Evolutionary conservation across 2,329 filamentous ascomycete species (phyloP).

Genomic region (Fonsecaea pedrosoi): DNA sequence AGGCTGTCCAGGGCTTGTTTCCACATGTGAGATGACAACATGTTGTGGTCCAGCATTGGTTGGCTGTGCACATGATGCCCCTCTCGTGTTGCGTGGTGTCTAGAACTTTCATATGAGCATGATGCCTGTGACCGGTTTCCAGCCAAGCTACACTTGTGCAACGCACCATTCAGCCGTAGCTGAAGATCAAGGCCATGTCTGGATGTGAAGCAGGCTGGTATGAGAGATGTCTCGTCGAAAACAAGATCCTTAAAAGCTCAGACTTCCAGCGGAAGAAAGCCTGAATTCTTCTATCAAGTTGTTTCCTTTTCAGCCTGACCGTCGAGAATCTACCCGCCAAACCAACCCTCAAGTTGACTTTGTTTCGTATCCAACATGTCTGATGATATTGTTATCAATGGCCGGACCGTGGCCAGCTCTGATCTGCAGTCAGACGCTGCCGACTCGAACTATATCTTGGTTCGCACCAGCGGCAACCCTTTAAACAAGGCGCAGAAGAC

Average conservation of each 20-base stretch:
- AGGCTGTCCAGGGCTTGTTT: not conserved
- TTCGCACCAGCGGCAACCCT: not conserved
- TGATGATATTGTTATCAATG: slow-evolving; percentile 1
- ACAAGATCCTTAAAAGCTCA: not conserved
- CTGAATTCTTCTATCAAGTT: not conserved
- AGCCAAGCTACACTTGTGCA: not conserved
- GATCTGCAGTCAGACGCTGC: not conserved
- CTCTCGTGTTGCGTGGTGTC: not conserved
- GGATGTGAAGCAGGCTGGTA: not conserved
- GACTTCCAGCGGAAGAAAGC: not conserved
- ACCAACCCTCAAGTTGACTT: not conserved
- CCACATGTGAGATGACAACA: not conserved
- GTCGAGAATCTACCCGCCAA: not conserved
- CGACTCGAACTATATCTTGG: slow-evolving; percentile 5
- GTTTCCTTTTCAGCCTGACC: not conserved
- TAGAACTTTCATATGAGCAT: not conserved
- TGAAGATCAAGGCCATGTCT: not conserved
- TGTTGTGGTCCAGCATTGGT: not conserved
- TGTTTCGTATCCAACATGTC: not conserved
- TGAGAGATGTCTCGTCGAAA: not conserved
- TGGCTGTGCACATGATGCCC: not conserved
- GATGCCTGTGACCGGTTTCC: not conserved
- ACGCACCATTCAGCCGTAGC: not conserved
- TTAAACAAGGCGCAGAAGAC: slow-evolving; percentile 1
- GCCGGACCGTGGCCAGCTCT: not conserved